phyloP scores from a whole-genome alignment of 2,329 filamentous ascomycete species.

The Aphanoascus verrucosus region DNA sequence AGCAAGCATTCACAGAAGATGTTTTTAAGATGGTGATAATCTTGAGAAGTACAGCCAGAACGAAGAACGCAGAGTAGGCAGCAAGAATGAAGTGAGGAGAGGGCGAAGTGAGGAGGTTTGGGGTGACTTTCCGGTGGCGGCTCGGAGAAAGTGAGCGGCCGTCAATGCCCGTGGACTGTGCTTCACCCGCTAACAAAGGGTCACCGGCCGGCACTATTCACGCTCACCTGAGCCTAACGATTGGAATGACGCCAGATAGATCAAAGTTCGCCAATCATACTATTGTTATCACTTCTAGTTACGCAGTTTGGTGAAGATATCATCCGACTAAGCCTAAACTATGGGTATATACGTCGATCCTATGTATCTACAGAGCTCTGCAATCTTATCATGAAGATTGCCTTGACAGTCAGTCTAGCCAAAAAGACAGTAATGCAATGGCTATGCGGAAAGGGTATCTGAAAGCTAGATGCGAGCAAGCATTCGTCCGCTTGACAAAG shows the following conservation, averaged over 20 bases:
- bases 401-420: too few species aligned
- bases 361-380: too few species aligned
- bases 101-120: not conserved
- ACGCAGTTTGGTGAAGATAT: too few species aligned
- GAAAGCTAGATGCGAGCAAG: too few species aligned
- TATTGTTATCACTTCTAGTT: not conserved
- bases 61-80: not conserved
- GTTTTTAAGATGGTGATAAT: not conserved
- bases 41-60: not conserved
- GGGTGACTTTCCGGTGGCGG: not conserved
- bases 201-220: not conserved
- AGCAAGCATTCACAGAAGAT: not conserved
- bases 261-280: not conserved
- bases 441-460: too few species aligned
- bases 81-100: not conserved
- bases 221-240: constrained; percentile 1
- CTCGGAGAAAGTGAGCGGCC: constrained; percentile 3
- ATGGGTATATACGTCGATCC: too few species aligned
- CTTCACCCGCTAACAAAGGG: not conserved
- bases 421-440: too few species aligned
- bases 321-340: too few species aligned
- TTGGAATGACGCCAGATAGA: not conserved
- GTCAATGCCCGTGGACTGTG: not conserved
- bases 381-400: too few species aligned
- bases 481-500: too few species aligned